Base-by-base conservation (phyloP, 805 yeast genomes). In the Metahyphopichia silvanorum region DNA sequence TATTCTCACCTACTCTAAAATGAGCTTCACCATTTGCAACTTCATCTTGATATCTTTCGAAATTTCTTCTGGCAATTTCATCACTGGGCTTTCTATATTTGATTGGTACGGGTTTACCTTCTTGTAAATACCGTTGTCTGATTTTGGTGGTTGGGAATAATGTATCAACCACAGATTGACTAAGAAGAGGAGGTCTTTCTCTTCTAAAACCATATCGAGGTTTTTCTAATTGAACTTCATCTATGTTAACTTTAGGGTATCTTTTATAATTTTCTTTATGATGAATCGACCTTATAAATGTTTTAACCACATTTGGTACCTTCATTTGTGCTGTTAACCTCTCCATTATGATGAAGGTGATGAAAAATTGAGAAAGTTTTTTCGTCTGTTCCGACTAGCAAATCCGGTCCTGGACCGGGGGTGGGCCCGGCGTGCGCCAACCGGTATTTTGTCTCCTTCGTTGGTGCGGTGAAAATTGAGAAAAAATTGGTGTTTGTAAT, bases 1-100 rank as follows among this genome's bases (percentile, higher is more conserved):
- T 69, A 43, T 74, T 77, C 5, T 77, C 81, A 49, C 98, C 98
- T 6, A 84, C 76, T 25, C 68, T 69, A 74, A 87, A 91, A 66
- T 88, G 96, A 2, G 96, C 82, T 43, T 70, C 69, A 25, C 82
- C 87, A 32, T 60, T 61, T 17, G 71, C 77, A 26, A 82, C 70
- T 37, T 79, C 76, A 21, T 74, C 72, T 45, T 67, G 62, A 33
- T 61, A 63, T 35, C 53, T 52, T 25, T 64, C 63, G 39, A 46
- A 52, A 47, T 63, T 63, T 46, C 68, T 53, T 39, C 63, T 51
- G 16, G 69, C 59, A 35, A 64, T 58, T 24, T 43, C 47, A 35
- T 63, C 70, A 39, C 61, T 53, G 21, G 48, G 46, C 10, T 58
- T 45, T 36, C 55, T 47, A 49, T 54, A 59, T 47, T 60, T 62